These are phyloP conservation scores for Linderniella brevidens DNA, from an alignment of 257 asterid genomes.

Conservation along the genomic window DNA sequence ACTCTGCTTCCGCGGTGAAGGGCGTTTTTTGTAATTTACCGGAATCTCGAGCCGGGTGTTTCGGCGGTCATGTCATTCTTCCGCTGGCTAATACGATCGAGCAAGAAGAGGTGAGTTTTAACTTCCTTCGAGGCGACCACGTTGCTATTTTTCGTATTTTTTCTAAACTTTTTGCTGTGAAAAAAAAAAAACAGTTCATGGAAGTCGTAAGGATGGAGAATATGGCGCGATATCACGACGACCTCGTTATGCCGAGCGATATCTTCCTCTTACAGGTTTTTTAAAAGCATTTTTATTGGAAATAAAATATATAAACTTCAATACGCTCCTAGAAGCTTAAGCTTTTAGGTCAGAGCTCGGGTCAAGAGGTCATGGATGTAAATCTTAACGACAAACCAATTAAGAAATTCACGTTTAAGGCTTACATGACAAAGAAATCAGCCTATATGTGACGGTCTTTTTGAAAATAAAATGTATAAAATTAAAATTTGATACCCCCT, in stretches of 20 bases:
- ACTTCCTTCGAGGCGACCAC: neutral
- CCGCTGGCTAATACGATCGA: slow-evolving; percentile 96
- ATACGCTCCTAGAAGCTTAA: too few species aligned
- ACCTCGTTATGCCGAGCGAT: slow-evolving; percentile 65
- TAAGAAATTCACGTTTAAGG: too few species aligned
- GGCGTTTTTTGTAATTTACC: slow-evolving; percentile 67
- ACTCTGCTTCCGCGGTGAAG: slow-evolving; percentile 78
- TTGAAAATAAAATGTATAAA: too few species aligned
- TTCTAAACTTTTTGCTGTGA: neutral
- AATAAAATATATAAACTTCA: too few species aligned
- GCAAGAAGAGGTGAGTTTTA: slow-evolving; percentile 71
- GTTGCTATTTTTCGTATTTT: neutral
- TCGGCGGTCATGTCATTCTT: slow-evolving; percentile 85
- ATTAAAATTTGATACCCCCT: too few species aligned
- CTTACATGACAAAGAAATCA: too few species aligned
- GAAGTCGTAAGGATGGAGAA: slow-evolving; percentile 95
- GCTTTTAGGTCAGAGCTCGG: too few species aligned
- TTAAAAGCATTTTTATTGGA: too few species aligned
- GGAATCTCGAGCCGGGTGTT: slow-evolving; percentile 61
- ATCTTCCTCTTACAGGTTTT: slow-evolving; percentile 88
- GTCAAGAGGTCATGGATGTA: too few species aligned
- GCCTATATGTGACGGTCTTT: too few species aligned
- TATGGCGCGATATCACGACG: slow-evolving; percentile 53
- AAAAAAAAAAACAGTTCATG: slow-evolving; percentile 42
- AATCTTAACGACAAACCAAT: too few species aligned